phyloP scores from a whole-genome alignment of 2,329 filamentous ascomycete species.

The Neopestalotiopsis sp. region DNA sequence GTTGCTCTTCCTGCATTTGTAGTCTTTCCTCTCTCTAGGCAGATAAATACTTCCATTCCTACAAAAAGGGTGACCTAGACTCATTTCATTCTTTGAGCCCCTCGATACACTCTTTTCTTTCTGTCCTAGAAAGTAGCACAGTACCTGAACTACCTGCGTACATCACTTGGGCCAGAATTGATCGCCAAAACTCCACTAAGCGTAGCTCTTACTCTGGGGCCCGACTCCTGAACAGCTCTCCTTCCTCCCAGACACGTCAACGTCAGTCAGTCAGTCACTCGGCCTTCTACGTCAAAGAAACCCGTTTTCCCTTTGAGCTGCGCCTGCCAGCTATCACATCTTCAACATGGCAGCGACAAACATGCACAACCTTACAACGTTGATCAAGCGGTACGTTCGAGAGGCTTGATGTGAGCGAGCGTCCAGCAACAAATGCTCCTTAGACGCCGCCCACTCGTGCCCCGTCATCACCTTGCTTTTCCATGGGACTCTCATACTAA shows the following conservation, averaged over 20 bases:
- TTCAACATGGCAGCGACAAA: slow-evolving; percentile 72
- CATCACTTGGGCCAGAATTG: background rate
- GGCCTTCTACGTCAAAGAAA: background rate
- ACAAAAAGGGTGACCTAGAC: background rate
- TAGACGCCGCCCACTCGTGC: slow-evolving; percentile 17
- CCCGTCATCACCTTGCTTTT: slow-evolving; percentile 24
- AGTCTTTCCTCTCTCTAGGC: background rate
- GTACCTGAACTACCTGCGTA: background rate
- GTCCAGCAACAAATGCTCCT: background rate
- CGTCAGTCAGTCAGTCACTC: background rate
- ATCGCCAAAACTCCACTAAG: background rate
- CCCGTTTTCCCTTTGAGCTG: background rate
- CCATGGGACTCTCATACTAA: slow-evolving; percentile 19
- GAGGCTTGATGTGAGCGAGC: background rate
- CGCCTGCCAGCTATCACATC: slow-evolving; percentile 18
- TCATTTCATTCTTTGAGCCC: slow-evolving; percentile 2
- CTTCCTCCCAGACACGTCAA: slow-evolving; percentile 4
- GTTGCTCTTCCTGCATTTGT: background rate
- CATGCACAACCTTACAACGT: slow-evolving; percentile 95
- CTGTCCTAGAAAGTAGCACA: background rate
- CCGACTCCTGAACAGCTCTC: slow-evolving; percentile 3
- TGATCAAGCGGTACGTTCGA: slow-evolving; percentile 89
- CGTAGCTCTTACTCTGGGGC: background rate
- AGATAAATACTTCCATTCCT: background rate
- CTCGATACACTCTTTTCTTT: background rate